Evolutionary conservation across 2,329 filamentous ascomycete genomes (phyloP).

Genomic region (Colletotrichum scovillei): DNA sequence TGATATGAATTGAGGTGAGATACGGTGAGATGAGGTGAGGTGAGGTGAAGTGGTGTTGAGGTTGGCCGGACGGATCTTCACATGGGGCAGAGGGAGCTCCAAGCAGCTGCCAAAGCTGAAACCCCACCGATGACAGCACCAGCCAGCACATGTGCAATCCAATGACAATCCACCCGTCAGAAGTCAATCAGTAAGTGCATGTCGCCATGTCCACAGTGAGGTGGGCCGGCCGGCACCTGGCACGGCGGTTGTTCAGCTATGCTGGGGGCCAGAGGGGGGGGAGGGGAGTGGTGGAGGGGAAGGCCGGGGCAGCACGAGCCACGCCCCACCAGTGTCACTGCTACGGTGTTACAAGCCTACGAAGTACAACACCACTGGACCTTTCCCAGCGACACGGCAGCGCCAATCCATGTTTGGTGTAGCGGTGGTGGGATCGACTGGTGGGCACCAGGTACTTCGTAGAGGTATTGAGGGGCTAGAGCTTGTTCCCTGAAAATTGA

Average conservation of each 20-base stretch:
- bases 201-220: background rate
- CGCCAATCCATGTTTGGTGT: constrained; percentile 28
- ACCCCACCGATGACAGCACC: constrained; percentile 32
- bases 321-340: background rate
- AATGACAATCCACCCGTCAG: background rate
- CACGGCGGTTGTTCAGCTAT: background rate
- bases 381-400: background rate
- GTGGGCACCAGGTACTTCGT: background rate
- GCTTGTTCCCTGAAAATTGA: constrained; percentile 35
- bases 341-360: no score
- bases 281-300: background rate
- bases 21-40: constrained; percentile 1
- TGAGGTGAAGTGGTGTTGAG: constrained; percentile 20
- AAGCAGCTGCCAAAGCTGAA: constrained; percentile 24
- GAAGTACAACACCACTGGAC: background rate
- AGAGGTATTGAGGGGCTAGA: constrained; percentile 18
- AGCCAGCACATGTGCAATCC: background rate
- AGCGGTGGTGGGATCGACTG: constrained; percentile 11
- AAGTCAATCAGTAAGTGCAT: background rate
- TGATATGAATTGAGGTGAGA: background rate
- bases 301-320: constrained; percentile 20
- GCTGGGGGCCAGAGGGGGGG: background rate
- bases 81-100: constrained; percentile 28
- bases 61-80: constrained; percentile 26
- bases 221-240: constrained; percentile 21